These are phyloP conservation scores for Nephelium lappaceum DNA, from an alignment of 345 rosid species.

Conservation along the genomic window DNA sequence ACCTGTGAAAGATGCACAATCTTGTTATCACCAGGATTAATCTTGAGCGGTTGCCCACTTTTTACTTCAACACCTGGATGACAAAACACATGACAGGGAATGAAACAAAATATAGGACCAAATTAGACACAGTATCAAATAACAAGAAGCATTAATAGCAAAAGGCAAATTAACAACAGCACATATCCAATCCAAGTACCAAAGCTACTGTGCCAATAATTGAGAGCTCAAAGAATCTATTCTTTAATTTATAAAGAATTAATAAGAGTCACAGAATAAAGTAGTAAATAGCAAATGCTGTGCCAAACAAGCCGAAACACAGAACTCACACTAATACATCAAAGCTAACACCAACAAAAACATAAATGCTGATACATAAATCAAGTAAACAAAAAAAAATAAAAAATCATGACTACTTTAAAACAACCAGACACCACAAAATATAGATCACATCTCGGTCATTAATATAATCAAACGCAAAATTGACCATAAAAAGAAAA, in stretches of 20 bases:
- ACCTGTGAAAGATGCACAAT: constrained; percentile 74
- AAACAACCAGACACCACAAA: no score
- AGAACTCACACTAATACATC: not conserved
- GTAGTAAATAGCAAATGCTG: not conserved
- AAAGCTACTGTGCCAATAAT: not conserved
- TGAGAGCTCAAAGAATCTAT: not conserved
- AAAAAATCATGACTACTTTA: not conserved
- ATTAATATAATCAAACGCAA: no score
- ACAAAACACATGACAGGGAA: not conserved
- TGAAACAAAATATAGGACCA: not conserved
- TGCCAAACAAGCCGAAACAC: not conserved
- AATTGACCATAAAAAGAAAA: not conserved
- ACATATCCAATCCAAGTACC: not conserved
- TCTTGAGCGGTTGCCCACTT: constrained; percentile 39
- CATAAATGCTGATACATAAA: not conserved
- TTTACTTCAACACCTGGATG: constrained; percentile 69
- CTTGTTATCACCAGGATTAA: constrained; percentile 37
- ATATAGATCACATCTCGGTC: no score
- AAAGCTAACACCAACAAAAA: not conserved
- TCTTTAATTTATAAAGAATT: not conserved
- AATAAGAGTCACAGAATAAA: not conserved
- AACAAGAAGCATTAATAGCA: not conserved
- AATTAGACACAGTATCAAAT: not conserved
- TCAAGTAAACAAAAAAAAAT: not conserved
- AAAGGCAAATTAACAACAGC: not conserved